These are phyloP conservation scores for Raddia guianensis DNA, from an alignment of 176 grass and related monocot species.

Conservation along the genomic window DNA sequence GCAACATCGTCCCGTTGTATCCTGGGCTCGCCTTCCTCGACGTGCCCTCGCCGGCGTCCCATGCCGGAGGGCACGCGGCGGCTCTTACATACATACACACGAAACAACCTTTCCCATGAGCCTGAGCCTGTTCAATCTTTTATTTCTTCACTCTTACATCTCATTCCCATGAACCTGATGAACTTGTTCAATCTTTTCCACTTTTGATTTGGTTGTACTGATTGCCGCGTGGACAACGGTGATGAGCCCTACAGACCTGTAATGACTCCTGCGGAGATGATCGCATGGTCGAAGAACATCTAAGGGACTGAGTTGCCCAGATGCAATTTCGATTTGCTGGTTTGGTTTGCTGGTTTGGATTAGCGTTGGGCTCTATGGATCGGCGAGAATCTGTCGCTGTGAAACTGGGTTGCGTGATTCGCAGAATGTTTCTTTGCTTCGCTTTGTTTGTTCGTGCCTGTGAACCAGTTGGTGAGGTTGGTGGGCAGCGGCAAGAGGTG, in stretches of 20 bases:
- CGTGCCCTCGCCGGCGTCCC: slow-evolving; percentile 14
- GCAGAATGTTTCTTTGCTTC: slow-evolving; percentile 16
- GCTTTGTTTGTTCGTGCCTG: slow-evolving; percentile 21
- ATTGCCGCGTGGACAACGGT: slow-evolving; percentile 15
- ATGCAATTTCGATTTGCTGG: background rate
- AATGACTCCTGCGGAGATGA: slow-evolving; percentile 83
- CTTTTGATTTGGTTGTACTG: background rate
- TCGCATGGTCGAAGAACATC: slow-evolving; percentile 77
- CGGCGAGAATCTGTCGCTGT: rapidly evolving
- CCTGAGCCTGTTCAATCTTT: too few relatives aligned
- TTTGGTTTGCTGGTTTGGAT: too few relatives aligned
- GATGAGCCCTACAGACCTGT: slow-evolving; percentile 76
- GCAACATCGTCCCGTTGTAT: slow-evolving; percentile 67
- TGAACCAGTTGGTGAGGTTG: slow-evolving; percentile 14
- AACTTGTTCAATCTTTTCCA: too few relatives aligned
- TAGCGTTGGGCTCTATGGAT: too few relatives aligned
- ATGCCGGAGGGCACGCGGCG: slow-evolving; percentile 30
- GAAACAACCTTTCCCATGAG: too few relatives aligned
- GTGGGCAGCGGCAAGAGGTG: slow-evolving; percentile 27
- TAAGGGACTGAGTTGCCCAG: slow-evolving; percentile 71
- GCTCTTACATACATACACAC: slow-evolving; percentile 61
- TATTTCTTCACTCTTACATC: too few relatives aligned
- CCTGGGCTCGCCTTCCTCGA: slow-evolving; percentile 24
- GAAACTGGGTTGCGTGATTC: background rate
- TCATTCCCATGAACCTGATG: background rate